Conservation (phyloP, 768 basidiomycete species). For the Kwoniella dendrophila region DNA sequence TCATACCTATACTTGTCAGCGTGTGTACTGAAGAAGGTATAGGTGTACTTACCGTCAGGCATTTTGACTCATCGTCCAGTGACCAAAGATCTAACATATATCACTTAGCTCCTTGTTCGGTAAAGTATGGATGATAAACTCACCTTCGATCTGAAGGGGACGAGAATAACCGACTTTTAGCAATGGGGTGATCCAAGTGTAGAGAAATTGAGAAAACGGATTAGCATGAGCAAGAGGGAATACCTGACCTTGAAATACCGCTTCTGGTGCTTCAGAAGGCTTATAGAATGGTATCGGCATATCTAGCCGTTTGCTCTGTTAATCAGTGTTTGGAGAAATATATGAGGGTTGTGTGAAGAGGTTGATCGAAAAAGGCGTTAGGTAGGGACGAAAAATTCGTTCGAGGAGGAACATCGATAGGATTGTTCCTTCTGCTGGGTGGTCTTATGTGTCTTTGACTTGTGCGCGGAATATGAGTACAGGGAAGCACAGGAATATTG, state of each 20-base stretch:
- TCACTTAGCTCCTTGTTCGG: neutral
- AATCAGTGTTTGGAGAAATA: neutral
- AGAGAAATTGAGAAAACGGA: constrained; percentile 30
- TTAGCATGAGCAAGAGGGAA: constrained; percentile 32
- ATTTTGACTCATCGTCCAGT: constrained; percentile 18
- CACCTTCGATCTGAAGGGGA: constrained; percentile 35
- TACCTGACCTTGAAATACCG: constrained; percentile 23
- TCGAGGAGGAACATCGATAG: too few species aligned
- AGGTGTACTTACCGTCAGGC: constrained; percentile 29
- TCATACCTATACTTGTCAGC: neutral
- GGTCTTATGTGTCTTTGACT: too few species aligned
- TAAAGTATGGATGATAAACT: constrained; percentile 1
- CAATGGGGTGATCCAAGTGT: constrained; percentile 43
- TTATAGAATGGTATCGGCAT: constrained; percentile 44
- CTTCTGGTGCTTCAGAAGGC: constrained; percentile 31
- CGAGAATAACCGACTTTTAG: constrained; percentile 40
- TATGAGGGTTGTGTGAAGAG: neutral
- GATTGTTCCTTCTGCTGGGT: too few species aligned
- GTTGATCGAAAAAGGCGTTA: too few species aligned
- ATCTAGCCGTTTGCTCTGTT: neutral
- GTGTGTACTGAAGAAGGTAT: neutral
- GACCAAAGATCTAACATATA: constrained; percentile 33
- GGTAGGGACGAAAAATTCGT: too few species aligned
- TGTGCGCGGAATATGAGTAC: too few species aligned
- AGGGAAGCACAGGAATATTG: too few species aligned